A percentile compares a stretch with the other conserved stretches of the same genome.
These are phyloP conservation scores for Diaporthe nobilis DNA, from an alignment of 2,329 filamentous ascomycete species.

Conservation along the genomic window DNA sequence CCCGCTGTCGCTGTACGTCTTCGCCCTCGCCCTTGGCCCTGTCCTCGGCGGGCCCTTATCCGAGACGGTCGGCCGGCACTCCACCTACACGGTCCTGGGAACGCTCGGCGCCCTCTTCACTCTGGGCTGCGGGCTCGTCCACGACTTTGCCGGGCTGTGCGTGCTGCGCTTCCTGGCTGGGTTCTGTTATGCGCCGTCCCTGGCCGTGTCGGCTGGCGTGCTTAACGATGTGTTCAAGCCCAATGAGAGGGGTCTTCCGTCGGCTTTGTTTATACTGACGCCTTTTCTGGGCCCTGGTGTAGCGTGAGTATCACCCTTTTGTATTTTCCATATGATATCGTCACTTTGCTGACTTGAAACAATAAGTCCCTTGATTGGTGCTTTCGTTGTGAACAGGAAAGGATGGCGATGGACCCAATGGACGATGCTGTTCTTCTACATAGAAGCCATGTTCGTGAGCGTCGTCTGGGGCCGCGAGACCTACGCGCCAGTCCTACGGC, in stretches of 20 bases:
- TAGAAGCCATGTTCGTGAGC: conserved; percentile 53
- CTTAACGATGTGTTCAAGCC: conserved; percentile 64
- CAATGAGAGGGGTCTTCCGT: conserved; percentile 57
- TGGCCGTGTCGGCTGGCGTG: conserved; percentile 65
- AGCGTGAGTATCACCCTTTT: conserved; percentile 54
- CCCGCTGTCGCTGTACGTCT: conserved; percentile 70
- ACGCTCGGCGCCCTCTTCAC: conserved; percentile 68
- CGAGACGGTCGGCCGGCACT: conserved; percentile 69
- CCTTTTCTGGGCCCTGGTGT: conserved; percentile 68
- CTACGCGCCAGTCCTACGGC: conserved; percentile 66
- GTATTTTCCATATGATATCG: too few species aligned
- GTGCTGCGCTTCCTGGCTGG: conserved; percentile 71
- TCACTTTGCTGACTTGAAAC: not conserved
- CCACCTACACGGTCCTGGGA: conserved; percentile 63
- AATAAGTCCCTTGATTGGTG: conserved; percentile 61
- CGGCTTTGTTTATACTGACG: conserved; percentile 62
- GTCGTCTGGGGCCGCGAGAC: conserved; percentile 66
- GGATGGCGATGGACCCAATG: conserved; percentile 70
- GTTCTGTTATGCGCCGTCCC: conserved; percentile 62
- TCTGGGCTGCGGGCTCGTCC: conserved; percentile 66
- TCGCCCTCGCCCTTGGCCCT: conserved; percentile 73
- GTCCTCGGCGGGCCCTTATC: conserved; percentile 71
- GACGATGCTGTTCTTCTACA: conserved; percentile 62
- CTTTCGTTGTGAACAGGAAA: conserved; percentile 61
- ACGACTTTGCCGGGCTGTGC: conserved; percentile 64